phyloP scores from a whole-genome alignment of 176 grass and related monocot species.

The Raddia guianensis region DNA sequence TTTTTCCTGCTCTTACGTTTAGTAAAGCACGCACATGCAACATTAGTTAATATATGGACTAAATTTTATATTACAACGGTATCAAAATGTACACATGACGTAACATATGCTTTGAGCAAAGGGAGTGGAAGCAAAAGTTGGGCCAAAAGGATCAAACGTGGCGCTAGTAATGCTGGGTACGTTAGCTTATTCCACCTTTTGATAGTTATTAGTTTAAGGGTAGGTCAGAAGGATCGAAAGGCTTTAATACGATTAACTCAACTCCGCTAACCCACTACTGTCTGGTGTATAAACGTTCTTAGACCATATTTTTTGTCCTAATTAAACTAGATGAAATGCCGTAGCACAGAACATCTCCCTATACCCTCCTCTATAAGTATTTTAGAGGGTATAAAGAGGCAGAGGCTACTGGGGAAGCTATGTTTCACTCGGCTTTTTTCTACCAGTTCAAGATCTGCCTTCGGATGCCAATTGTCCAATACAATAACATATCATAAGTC shows the following conservation, averaged over 20 bases:
- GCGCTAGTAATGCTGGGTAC: neutral
- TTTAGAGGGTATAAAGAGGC: too few species aligned
- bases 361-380: too few species aligned
- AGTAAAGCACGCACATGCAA: too few species aligned
- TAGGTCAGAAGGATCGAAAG: too few species aligned
- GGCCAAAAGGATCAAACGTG: neutral
- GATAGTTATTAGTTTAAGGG: neutral
- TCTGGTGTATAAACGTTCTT: neutral
- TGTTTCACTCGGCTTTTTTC: neutral
- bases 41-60: too few species aligned
- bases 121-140: neutral
- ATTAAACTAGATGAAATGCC: too few species aligned
- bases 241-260: neutral
- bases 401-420: too few species aligned
- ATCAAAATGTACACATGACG: too few species aligned
- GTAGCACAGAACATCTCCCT: too few species aligned
- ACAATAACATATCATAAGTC: slow-evolving; percentile 32
- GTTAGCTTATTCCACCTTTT: neutral
- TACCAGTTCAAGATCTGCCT: neutral
- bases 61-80: too few species aligned
- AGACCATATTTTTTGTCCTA: neutral
- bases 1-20: too few species aligned
- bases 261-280: neutral
- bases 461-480: slow-evolving; percentile 37
- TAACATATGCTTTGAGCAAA: too few species aligned